Evolutionary conservation across 768 basidiomycete genomes (phyloP), one percentile per base, ranked within the genome.

Genomic region (Pholiota molesta): DNA sequence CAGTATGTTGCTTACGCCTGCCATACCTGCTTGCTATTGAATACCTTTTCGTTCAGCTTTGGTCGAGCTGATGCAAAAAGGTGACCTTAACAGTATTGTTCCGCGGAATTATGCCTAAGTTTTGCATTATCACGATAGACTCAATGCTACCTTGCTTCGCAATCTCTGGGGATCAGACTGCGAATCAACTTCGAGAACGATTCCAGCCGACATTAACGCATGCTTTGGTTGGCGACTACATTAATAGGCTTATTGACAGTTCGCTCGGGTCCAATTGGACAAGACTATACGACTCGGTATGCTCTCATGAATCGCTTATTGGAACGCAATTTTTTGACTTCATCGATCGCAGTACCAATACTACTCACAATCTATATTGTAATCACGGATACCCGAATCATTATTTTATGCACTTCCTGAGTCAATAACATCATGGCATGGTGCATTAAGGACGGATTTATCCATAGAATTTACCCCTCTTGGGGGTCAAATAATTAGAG

Each of bases 11-110:
- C 86, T 83, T 14, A 23, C 16, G 29, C 4, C 58, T 35, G 19
- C 29, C 49, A 40, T 40, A 19, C 14, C 53, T 45, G 58, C 31
- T 55, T 4, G 10, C 52, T 19, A 37, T 19, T 31, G 19, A 21
- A 49, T 16, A 5, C 39, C 55, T 26, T 17, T 57, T 60, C 31
- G 42, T 23, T 57, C 45, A 78, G 78, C 79, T 1, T 82, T 99
- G 68, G 95, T 99, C 40, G 97, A 99, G 72, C 79, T 99, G 57
- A 99, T 99, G 97, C 97, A 99, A 76, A 96, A 95, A 83, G 91
- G 94, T 90, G 68, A 57, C 8, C 21, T 49, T 49, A 52, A 51
- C n/a, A 37, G n/a, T 5, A 26, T 40, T 35, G 10, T 37, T 45
- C 3, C 52, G 8, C 39, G 39, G 28, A 63, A 31, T 28, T 19